phyloP scores from a whole-genome alignment of 208 protist genomes.

The Crithidia mellificae region DNA sequence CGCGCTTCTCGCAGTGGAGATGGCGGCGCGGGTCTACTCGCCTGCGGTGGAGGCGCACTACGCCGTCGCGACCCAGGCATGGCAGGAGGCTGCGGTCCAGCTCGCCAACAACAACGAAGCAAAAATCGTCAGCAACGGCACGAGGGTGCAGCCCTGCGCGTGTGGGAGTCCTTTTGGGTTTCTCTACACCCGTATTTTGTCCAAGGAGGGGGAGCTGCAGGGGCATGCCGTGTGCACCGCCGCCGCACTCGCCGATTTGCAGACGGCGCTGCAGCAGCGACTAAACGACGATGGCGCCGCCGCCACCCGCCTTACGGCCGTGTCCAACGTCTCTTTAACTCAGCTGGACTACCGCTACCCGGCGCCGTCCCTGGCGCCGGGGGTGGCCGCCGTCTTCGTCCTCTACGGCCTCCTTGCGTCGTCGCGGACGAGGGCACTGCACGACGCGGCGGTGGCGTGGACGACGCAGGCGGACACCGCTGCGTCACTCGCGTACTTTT shows the following conservation, averaged over 20 bases:
- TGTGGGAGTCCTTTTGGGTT: constrained; percentile 32
- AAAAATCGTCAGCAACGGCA: not conserved
- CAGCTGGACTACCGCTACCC: constrained; percentile 40
- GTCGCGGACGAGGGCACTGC: constrained; percentile 33
- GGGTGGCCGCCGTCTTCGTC: constrained; percentile 31
- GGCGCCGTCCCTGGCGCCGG: constrained; percentile 21
- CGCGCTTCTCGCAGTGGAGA: constrained; percentile 44
- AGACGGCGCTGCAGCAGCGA: not conserved
- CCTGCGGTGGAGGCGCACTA: constrained; percentile 71
- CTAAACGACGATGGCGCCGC: not conserved
- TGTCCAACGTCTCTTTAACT: constrained; percentile 9
- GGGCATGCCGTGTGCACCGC: not conserved
- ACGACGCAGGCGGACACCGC: not conserved
- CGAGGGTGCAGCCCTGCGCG: not conserved
- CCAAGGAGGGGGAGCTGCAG: not conserved
- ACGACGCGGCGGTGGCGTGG: constrained; percentile 29
- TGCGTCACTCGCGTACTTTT: constrained; percentile 32
- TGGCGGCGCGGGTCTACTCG: constrained; percentile 56
- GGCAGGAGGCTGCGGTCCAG: constrained; percentile 30
- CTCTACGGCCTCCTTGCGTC: constrained; percentile 71
- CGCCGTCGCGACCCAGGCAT: constrained; percentile 9
- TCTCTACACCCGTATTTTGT: constrained; percentile 3
- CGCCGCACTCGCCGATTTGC: not conserved
- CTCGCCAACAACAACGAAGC: not conserved
- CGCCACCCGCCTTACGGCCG: not conserved